A percentile compares a stretch with the other conserved stretches of the same genome.
Evolutionary conservation across 2,329 filamentous ascomycete species (phyloP).

Genomic region (Trichoderma sp.): DNA sequence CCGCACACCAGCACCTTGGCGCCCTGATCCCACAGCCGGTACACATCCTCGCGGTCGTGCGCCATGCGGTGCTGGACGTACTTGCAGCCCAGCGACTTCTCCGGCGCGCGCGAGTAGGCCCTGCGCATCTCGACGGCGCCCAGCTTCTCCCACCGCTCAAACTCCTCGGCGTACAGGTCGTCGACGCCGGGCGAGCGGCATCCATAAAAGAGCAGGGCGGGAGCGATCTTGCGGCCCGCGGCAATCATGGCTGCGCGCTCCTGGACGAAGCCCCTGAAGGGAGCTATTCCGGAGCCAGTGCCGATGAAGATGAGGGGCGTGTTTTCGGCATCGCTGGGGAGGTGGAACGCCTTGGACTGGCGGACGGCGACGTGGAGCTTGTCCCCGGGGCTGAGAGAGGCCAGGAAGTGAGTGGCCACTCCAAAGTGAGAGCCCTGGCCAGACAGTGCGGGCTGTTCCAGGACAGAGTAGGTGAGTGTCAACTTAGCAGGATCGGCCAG

Average conservation of each 20-base stretch:
- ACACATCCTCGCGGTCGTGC: conserved; percentile 42
- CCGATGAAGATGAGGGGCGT: conserved; percentile 56
- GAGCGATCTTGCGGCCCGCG: conserved; percentile 57
- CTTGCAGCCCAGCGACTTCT: conserved; percentile 50
- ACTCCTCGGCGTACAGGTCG: conserved; percentile 61
- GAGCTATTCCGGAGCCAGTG: conserved; percentile 60
- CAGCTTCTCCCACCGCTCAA: conserved; percentile 59
- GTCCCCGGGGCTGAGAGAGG: conserved; percentile 49
- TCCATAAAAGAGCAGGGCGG: conserved; percentile 66
- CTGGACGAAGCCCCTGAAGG: conserved; percentile 65
- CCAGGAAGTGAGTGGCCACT: conserved; percentile 64
- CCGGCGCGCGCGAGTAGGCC: conserved; percentile 55
- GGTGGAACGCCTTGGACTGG: conserved; percentile 50
- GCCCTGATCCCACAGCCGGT: conserved; percentile 46
- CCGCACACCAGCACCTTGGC: conserved; percentile 69
- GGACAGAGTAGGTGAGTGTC: conserved; percentile 69
- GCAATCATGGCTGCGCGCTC: conserved; percentile 58
- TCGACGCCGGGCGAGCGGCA: conserved; percentile 60
- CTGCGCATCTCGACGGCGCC: conserved; percentile 64
- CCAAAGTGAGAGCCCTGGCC: conserved; percentile 56
- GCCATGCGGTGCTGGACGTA: conserved; percentile 52
- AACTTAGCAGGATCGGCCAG: conserved; percentile 58
- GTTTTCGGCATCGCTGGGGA: conserved; percentile 49
- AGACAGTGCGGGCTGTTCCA: conserved; percentile 58
- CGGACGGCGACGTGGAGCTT: conserved; percentile 54